phyloP scores from a whole-genome alignment of 73 alveolate species.

The Tetrahymena borealis region DNA sequence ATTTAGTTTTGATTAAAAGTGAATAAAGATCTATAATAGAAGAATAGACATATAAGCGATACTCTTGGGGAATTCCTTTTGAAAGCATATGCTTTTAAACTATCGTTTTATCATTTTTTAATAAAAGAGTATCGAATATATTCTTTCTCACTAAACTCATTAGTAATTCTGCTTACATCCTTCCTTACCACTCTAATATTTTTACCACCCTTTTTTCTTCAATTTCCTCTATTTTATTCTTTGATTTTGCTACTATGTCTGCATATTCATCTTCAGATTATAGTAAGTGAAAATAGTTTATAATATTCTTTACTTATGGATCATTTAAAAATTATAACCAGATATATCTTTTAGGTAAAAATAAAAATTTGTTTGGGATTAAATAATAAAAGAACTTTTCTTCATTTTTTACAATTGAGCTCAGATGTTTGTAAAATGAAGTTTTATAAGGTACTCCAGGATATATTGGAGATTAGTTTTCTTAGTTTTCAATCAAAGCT shows the following conservation, averaged over 20 bases:
- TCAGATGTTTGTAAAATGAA: neutral
- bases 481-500: neutral
- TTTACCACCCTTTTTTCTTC: neutral
- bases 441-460: neutral
- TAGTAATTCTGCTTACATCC: neutral
- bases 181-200: neutral
- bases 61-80: neutral
- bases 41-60: neutral
- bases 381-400: neutral
- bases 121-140: neutral
- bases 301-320: neutral
- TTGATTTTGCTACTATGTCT: neutral
- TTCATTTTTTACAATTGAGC: neutral
- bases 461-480: too few species aligned
- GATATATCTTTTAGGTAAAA: neutral
- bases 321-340: neutral
- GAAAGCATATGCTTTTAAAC: neutral
- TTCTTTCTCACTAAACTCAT: neutral
- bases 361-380: neutral
- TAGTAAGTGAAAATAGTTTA: neutral
- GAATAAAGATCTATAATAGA: neutral
- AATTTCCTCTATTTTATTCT: neutral
- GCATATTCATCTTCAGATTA: neutral
- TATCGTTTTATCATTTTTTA: neutral
- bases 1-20: neutral